These are phyloP conservation scores for Ambrosiella cleistominuta DNA, from an alignment of 2,329 filamentous ascomycete species.

Conservation along the genomic window DNA sequence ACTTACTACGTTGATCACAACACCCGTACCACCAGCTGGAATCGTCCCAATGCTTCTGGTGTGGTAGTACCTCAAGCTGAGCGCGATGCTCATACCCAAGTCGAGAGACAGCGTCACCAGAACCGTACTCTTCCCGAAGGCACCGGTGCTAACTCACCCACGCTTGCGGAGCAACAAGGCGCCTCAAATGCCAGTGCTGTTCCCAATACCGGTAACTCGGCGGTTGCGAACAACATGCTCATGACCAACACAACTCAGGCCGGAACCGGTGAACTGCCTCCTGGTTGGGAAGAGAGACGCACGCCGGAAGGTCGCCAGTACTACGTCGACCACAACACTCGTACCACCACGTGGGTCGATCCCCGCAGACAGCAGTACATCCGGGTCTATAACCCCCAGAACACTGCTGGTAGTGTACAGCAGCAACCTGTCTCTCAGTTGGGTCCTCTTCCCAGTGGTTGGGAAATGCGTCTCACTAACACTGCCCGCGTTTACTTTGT, in stretches of 20 bases:
- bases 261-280: constrained; percentile 82
- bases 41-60: constrained; percentile 64
- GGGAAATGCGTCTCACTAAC: constrained; percentile 99
- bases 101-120: constrained; percentile 84
- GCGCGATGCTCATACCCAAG: constrained; percentile 77
- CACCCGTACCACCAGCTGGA: constrained; percentile 92
- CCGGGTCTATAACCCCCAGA: constrained; percentile 84
- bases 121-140: constrained; percentile 93
- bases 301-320: constrained; percentile 90
- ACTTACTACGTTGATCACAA: constrained; percentile 99
- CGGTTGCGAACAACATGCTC: constrained; percentile 61
- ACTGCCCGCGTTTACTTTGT: constrained; percentile 97
- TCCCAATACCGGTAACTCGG: constrained; percentile 21
- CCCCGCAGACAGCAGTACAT: constrained; percentile 96
- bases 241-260: constrained; percentile 84
- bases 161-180: constrained; percentile 39
- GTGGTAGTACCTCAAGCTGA: constrained; percentile 49
- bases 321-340: constrained; percentile 96
- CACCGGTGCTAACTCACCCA: constrained; percentile 84
- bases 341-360: constrained; percentile 97
- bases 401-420: constrained; percentile 73
- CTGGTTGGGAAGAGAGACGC: constrained; percentile 90
- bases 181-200: constrained; percentile 21
- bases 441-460: constrained; percentile 84
- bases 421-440: constrained; percentile 96